Evolutionary conservation across 352 stramenopile species (phyloP).

Genomic region (Phytopythium aichiense): DNA sequence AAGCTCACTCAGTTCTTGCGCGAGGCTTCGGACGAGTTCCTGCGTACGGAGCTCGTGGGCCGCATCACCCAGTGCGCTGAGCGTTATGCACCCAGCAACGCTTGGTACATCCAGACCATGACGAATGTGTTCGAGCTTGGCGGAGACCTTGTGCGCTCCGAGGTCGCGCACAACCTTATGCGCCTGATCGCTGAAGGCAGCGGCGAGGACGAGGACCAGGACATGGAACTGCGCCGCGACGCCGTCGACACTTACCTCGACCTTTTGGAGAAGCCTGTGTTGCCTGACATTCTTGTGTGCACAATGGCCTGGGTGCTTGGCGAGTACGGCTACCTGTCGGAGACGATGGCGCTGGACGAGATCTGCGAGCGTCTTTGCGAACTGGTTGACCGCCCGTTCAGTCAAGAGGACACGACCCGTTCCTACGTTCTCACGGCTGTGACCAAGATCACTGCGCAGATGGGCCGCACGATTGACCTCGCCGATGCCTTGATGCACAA

Average conservation of each 20-base stretch:
- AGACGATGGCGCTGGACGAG: constrained; percentile 90
- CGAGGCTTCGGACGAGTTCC: constrained; percentile 96
- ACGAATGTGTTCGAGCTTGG: constrained; percentile 95
- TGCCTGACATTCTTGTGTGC: constrained; percentile 95
- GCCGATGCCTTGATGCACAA: constrained; percentile 95
- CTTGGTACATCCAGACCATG: constrained; percentile 99
- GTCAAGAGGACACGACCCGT: constrained; percentile 91
- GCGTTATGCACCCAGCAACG: constrained; percentile 95
- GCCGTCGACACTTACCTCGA: constrained; percentile 97
- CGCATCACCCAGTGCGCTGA: constrained; percentile 98
- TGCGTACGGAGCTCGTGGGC: constrained; percentile 95
- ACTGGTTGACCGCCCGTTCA: constrained; percentile 84
- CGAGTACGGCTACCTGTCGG: constrained; percentile 98
- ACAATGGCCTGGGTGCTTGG: constrained; percentile 99
- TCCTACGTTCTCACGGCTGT: constrained; percentile 95
- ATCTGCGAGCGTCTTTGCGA: constrained; percentile 95
- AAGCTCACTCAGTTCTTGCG: constrained; percentile 97
- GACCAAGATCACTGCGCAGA: constrained; percentile 98
- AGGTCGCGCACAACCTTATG: constrained; percentile 98
- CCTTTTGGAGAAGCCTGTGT: constrained; percentile 92
- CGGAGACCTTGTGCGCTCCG: constrained; percentile 96
- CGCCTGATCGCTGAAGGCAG: constrained; percentile 97
- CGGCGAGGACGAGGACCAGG: constrained; percentile 95
- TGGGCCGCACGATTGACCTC: constrained; percentile 85
- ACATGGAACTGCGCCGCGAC: constrained; percentile 95